Base-by-base conservation (phyloP, 345 rosid species). In the Heritiera littoralis region DNA sequence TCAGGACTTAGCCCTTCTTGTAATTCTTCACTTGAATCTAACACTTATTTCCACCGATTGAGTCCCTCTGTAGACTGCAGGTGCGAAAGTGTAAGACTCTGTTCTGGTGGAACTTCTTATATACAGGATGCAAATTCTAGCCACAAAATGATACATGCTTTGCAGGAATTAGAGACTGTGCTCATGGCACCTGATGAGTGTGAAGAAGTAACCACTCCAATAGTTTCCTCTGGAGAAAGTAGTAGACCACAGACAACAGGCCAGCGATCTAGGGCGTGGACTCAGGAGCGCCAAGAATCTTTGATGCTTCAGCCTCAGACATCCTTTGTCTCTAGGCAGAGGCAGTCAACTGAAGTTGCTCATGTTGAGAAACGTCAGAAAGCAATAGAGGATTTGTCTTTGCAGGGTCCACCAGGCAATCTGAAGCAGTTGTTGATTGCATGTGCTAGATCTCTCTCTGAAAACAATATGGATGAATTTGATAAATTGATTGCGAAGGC, bases 381-480 rank as follows among this genome's bases (percentile, higher is more conserved):
- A 56, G 74, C 68, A 28, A 67, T 75, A 4, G 86, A 74, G 59
- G 86, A 71, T 15, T 46, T 66, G 18, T 49, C 76, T 11, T 51
- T 78, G 23, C 81, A 78, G 28, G 60, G 66, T 49, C 83, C 86
- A 17, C 83, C 87, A 1, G 83, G 83, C 10, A 82, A 79, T 78
- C 73, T 85, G 74, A 89, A 87, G 85, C 87, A 83, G 43, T 69
- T 89, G 82, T 78, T 91, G 56, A 83, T 89, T 79, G 88, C 85
- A 5, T 88, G 92, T 78, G 93, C 95, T 58, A 80, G 78, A 80
- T 82, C 89, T 74, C 83, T 91, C 8, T 76, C 86, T 1, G 92
- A 89, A 56, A 81, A 87, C 79, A 83, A 85, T 63, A 48, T 82
- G 8, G 76, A 46, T 13, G 87, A 80, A 12, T 91, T 91, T 45